These are phyloP conservation scores for Hibiscus trionum DNA, from an alignment of 345 rosid genomes.

Conservation along the genomic window DNA sequence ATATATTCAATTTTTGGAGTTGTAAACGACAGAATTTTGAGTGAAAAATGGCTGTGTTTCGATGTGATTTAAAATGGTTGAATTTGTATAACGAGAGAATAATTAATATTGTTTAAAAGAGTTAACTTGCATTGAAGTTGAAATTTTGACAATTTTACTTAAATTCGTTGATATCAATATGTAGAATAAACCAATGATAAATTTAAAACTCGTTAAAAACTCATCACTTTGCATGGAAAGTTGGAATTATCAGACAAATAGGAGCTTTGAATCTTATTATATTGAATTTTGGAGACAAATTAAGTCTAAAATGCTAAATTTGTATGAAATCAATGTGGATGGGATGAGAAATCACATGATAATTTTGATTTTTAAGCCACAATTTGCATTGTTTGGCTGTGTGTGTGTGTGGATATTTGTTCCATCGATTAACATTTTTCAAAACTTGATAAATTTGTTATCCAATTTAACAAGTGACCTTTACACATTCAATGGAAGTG, in stretches of 20 bases:
- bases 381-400: too few species aligned
- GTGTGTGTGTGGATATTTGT: too few species aligned
- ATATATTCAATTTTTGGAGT: background rate
- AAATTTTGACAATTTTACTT: background rate
- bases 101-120: background rate
- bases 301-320: background rate
- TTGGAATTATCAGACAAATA: background rate
- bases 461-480: too few species aligned
- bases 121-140: background rate
- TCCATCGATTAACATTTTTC: too few species aligned
- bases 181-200: background rate
- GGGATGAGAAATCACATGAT: background rate
- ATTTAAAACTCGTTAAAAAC: background rate
- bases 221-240: background rate
- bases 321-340: too few species aligned
- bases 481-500: too few species aligned
- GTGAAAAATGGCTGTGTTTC: background rate
- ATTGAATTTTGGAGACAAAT: background rate
- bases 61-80: background rate
- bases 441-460: too few species aligned
- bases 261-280: background rate
- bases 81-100: background rate
- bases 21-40: background rate
- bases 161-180: background rate
- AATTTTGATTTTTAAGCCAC: too few species aligned